Percentiles rank a stretch among this genome's conserved stretches.
These are phyloP conservation scores for Silene vulgaris DNA, from an alignment of 179 eudicot genomes.

Conservation along the genomic window DNA sequence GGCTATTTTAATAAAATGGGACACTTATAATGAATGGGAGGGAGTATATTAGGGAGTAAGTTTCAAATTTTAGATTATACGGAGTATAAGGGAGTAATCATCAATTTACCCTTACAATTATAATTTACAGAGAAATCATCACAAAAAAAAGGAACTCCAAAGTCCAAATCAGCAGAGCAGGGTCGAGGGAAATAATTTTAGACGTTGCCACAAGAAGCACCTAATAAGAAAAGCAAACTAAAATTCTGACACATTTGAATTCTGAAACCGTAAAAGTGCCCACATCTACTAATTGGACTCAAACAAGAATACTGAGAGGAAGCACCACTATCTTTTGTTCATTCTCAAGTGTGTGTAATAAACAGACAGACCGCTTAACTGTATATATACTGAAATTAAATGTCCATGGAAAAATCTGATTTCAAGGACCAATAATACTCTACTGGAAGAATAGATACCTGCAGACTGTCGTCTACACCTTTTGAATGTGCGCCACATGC, in stretches of 20 bases:
- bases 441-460: slow-evolving; percentile 42
- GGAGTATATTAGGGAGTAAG: too few relatives aligned
- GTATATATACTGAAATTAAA: background rate
- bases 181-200: background rate
- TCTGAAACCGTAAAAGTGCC: background rate
- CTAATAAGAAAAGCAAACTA: background rate
- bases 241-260: background rate
- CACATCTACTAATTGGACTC: background rate
- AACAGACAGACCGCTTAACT: background rate
- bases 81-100: too few relatives aligned
- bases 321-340: background rate
- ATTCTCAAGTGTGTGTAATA: background rate
- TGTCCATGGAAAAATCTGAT: background rate
- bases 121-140: slow-evolving; percentile 3
- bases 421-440: background rate
- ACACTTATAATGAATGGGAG: too few relatives aligned
- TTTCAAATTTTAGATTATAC: too few relatives aligned
- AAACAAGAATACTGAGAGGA: background rate
- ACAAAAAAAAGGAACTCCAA: background rate
- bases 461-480: slow-evolving; percentile 95
- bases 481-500: slow-evolving; percentile 89
- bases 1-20: too few relatives aligned
- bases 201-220: background rate
- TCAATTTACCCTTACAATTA: background rate
- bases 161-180: background rate